Evolutionary conservation across 1,284 basidiomycete species (phyloP).

Genomic region (Coniophora puteana): DNA sequence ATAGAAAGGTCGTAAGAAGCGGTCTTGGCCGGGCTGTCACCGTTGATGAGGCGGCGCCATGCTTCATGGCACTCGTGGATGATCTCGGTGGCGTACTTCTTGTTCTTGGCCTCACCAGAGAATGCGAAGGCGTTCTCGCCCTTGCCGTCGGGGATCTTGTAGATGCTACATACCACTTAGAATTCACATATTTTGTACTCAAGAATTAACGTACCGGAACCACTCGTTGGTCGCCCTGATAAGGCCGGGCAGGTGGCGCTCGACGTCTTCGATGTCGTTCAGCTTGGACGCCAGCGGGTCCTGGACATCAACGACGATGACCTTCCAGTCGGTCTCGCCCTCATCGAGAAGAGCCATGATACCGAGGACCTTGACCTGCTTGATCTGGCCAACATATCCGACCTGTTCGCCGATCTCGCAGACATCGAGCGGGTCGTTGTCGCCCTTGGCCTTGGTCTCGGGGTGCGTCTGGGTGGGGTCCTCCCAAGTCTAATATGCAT

Average conservation of each 20-base stretch:
- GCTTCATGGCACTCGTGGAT: slow-evolving; percentile 99
- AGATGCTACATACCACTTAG: slow-evolving; percentile 60
- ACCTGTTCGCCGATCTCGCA: slow-evolving; percentile 99
- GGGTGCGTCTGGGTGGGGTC: slow-evolving; percentile 87
- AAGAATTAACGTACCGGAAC: slow-evolving; percentile 85
- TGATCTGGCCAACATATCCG: slow-evolving; percentile 96
- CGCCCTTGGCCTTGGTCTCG: slow-evolving; percentile 98
- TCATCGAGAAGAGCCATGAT: slow-evolving; percentile 99
- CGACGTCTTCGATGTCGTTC: slow-evolving; percentile 99
- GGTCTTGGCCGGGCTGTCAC: slow-evolving; percentile 75
- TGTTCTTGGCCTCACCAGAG: slow-evolving; percentile 99
- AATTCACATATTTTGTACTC: background rate
- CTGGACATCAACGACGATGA: slow-evolving; percentile 95
- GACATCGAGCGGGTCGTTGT: slow-evolving; percentile 99
- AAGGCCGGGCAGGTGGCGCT: slow-evolving; percentile 95
- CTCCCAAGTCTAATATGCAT: slow-evolving; percentile 85
- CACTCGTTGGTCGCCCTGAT: slow-evolving; percentile 97
- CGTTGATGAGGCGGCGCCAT: slow-evolving; percentile 91
- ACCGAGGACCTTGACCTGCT: slow-evolving; percentile 99
- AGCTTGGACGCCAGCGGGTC: slow-evolving; percentile 96
- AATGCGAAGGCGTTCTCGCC: slow-evolving; percentile 99
- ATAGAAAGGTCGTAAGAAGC: slow-evolving; percentile 74
- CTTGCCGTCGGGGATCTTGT: slow-evolving; percentile 99
- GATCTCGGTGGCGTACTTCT: slow-evolving; percentile 98
- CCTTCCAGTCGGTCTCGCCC: slow-evolving; percentile 99